Base-by-base conservation (phyloP, 1,284 basidiomycete species). In the Inonotus hispidus region DNA sequence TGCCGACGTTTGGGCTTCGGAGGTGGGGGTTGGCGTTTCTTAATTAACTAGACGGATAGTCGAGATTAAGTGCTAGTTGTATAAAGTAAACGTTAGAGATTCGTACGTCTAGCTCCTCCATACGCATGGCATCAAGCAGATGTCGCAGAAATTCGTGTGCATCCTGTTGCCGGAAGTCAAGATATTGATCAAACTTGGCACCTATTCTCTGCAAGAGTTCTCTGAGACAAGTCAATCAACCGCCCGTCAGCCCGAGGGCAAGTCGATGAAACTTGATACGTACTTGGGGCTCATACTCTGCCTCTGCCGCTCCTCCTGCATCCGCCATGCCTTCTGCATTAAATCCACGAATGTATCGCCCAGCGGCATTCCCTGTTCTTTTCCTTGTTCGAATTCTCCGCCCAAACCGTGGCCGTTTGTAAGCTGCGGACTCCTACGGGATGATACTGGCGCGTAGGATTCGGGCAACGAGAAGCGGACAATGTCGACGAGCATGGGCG, bases 101-200 rank as follows among this genome's bases (percentile, higher is more conserved):
- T 3, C 90, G 73, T 67, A 93, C 90, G 71, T 98, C 95, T 63
- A 88, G 77, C 72, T 98, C 94, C 71, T 98, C 95, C 92, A 95
- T 95, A 55, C 92, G 84, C 80, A 95, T 91, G n/a, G 87, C 90
- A 71, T 97, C 95, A 50, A 97, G 77, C 61, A 97, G 77, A 65
- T 95, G 93, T 41, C 92, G 81, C 50, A 97, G 75, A 66, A 96
- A 88, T 75, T 97, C 95, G 71, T 98, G 95, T 4, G 94, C 93
- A 69, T 98, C 95, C 73, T 98, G 95, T 72, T 98, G 95, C 19
- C 87, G 81, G 69, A 90, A 90, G 68, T 95, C 93, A 53, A 92
- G 84, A 70, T 96, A 98, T 68, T 98, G 95, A 67, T 94, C 92
- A 71, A 95, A 92, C 74, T 96, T 96, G 66, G 80, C 78, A 1